Evolutionary conservation across 202 grass and related monocot species (phyloP).

Genomic region (Schoenoplectus tabernaemontani): DNA sequence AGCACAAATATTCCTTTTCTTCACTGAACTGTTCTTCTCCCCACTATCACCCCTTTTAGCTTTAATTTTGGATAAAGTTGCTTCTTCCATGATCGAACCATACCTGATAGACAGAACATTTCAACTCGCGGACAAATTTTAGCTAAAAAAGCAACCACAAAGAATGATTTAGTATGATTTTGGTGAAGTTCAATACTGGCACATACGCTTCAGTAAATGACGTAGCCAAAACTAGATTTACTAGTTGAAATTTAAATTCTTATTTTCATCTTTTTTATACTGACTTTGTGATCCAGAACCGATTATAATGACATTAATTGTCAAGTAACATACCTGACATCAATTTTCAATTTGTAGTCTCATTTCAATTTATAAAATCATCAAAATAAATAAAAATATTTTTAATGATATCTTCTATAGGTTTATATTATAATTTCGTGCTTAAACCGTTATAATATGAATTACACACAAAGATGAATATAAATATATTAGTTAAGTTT

Average conservation of each 20-base stretch:
- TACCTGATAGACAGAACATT: constrained; percentile 41
- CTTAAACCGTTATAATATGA: too few species aligned
- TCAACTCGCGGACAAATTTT: not conserved
- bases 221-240: not conserved
- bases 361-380: too few species aligned
- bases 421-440: too few species aligned
- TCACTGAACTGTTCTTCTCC: constrained; percentile 32
- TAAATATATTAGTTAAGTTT: too few species aligned
- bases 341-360: too few species aligned
- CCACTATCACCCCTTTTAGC: constrained; percentile 40
- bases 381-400: too few species aligned
- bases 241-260: not conserved
- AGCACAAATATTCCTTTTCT: constrained; percentile 51
- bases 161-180: not conserved
- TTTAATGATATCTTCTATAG: too few species aligned
- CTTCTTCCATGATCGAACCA: constrained; percentile 69
- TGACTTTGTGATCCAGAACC: not conserved
- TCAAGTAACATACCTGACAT: constrained; percentile 67
- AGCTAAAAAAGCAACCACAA: constrained; percentile 24
- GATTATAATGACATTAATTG: not conserved
- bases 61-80: constrained; percentile 72
- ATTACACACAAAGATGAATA: too few species aligned
- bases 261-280: not conserved
- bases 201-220: not conserved
- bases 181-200: not conserved